A percentile compares a stretch with the other conserved stretches of the same genome.
Evolutionary conservation across 1,139 yeast species (phyloP).

Genomic region (Spencermartinsiella ligniputridi): DNA sequence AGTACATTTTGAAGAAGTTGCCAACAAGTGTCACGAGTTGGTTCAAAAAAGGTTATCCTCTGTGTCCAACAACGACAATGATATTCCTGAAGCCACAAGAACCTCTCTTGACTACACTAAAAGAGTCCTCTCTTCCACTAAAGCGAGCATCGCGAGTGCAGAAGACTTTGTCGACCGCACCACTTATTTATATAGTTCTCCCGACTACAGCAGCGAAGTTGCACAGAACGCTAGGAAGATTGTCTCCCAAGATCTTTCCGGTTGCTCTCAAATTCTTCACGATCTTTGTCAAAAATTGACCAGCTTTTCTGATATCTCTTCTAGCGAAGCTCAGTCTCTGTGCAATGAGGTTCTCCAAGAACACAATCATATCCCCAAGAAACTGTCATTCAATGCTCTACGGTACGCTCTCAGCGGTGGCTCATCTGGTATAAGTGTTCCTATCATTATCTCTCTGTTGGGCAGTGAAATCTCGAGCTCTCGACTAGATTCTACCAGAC

Average conservation of each 20-base stretch:
- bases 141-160: conserved; percentile 19
- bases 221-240: conserved; percentile 4
- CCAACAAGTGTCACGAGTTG: conserved; percentile 15
- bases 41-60: conserved; percentile 6
- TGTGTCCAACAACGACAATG: conserved; percentile 1
- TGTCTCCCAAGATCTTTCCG: neutral
- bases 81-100: conserved; percentile 3
- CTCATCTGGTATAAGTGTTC: conserved; percentile 65
- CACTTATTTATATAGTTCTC: conserved; percentile 6
- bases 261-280: neutral
- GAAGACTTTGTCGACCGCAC: conserved; percentile 17
- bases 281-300: conserved; percentile 1
- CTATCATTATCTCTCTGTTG: conserved; percentile 51
- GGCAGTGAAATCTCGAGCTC: conserved; percentile 36
- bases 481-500: neutral
- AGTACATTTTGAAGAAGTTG: conserved; percentile 14
- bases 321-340: conserved; percentile 3
- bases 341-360: conserved; percentile 5
- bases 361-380: conserved; percentile 16
- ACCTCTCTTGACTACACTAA: conserved; percentile 18
- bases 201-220: conserved; percentile 4
- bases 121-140: conserved; percentile 16
- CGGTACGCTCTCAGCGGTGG: conserved; percentile 75
- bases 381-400: conserved; percentile 52
- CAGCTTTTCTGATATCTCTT: conserved; percentile 1